Evolutionary conservation across 129 eudicot species (phyloP).

Genomic region (Escallonia rubra): DNA sequence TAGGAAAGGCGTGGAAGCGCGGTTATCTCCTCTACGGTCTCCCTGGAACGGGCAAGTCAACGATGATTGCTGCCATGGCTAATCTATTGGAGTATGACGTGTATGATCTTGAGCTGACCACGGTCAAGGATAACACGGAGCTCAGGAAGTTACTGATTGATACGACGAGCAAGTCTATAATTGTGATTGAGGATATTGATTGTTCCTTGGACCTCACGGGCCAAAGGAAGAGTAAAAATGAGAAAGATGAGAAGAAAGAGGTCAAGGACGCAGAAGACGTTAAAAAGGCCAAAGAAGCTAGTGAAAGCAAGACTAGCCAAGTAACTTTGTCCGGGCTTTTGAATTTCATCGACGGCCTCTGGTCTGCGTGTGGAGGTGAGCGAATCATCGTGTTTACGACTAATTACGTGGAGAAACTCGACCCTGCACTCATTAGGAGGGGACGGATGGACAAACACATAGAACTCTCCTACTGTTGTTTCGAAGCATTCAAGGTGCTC

Average conservation of each 20-base stretch:
- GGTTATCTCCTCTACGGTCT: background rate
- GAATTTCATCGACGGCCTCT: background rate
- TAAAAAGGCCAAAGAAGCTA: background rate
- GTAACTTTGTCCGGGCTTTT: slow-evolving; percentile 1
- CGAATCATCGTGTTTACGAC: slow-evolving; percentile 1
- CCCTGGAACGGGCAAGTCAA: slow-evolving; percentile 2
- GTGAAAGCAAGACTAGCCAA: background rate
- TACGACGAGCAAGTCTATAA: background rate
- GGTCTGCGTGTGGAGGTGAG: slow-evolving; percentile 1
- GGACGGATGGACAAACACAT: slow-evolving; percentile 1
- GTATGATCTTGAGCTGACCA: background rate
- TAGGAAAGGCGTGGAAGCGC: slow-evolving; percentile 2
- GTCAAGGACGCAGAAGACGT: background rate
- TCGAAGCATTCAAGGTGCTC: background rate
- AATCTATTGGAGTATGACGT: background rate
- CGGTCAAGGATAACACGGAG: slow-evolving; percentile 1
- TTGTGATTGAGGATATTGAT: slow-evolving; percentile 1
- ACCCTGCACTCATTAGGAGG: background rate
- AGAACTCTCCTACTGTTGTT: background rate
- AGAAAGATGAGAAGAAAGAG: background rate
- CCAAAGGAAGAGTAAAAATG: background rate
- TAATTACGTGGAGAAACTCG: slow-evolving; percentile 1
- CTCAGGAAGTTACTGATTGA: slow-evolving; percentile 1
- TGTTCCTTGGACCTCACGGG: background rate
- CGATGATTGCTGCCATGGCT: slow-evolving; percentile 1